A percentile compares a stretch with the other conserved stretches of the same genome.
phyloP scores from a whole-genome alignment of 257 asterid species.

The Thymus mandschuricus region DNA sequence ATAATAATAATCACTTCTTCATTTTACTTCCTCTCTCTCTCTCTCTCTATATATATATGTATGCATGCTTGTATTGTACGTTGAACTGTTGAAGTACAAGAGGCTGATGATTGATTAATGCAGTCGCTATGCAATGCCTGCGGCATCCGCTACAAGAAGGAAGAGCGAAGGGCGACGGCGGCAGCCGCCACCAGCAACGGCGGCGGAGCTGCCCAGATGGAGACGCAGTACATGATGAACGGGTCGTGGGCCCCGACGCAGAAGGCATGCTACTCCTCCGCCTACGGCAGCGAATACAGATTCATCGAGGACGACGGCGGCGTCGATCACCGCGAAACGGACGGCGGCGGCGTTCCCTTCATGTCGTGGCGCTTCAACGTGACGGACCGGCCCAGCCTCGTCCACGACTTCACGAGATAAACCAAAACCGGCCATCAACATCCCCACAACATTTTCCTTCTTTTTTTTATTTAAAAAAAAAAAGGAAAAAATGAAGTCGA shows the following conservation, averaged over 20 bases:
- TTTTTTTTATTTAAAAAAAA: neutral
- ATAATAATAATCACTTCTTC: neutral
- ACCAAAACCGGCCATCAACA: neutral
- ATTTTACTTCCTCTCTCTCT: neutral
- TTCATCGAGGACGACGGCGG: constrained; percentile 57
- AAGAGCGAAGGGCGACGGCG: constrained; percentile 90
- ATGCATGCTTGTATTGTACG: neutral
- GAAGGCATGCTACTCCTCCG: constrained; percentile 39
- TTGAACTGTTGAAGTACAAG: constrained; percentile 4
- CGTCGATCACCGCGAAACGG: constrained; percentile 50
- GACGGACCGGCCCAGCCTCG: constrained; percentile 64
- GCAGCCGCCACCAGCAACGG: constrained; percentile 58
- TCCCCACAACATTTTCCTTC: neutral
- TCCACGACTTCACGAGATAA: constrained; percentile 76
- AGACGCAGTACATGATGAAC: constrained; percentile 51
- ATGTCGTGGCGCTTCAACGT: constrained; percentile 84
- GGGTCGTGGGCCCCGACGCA: constrained; percentile 58
- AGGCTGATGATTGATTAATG: constrained; percentile 5
- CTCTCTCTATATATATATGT: neutral
- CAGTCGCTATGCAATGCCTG: constrained; percentile 99
- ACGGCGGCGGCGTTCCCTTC: constrained; percentile 46
- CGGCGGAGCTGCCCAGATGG: constrained; percentile 35
- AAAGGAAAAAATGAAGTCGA: neutral
- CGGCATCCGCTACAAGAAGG: constrained; percentile 95
- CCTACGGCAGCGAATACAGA: constrained; percentile 60